Base-by-base conservation (phyloP, 192 early-diverging fungal species). In the Coemansia umbellata region DNA sequence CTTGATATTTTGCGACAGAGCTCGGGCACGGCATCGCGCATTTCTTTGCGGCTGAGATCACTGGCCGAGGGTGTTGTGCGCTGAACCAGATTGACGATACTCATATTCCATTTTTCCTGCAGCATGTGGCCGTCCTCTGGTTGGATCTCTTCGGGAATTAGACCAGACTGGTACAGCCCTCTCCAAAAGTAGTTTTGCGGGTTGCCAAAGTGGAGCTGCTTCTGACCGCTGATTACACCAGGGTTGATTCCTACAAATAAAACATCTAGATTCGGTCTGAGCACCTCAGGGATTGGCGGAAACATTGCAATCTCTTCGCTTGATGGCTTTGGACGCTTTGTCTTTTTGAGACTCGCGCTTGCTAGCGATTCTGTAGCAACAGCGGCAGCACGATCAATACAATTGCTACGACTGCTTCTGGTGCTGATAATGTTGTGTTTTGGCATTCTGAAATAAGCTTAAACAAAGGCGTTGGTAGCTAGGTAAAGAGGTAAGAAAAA, bases 231-330 rank as follows among this genome's bases (percentile, higher is more conserved):
- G 6, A 67, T 56, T 9, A 84, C 56, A 13, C 87, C 87, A 8
- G 85, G 86, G 56, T 89, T 89, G 58, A 89, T 85, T 0, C 87
- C 87, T 8, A 87, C 78, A 57, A 87, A 89, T n/a, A 89, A 49
- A 1, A 89, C 78, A 37, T 75, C 75, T 10, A 78, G 60, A 10
- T 55, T 43, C 15, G 75, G 53, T 3, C 50, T 56, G n/a, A 78
- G 45, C 10, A 48, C 31, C 53, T 78, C 75, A 3, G 75, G 75
- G 17, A 78, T 63, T 9, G 75, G 75, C 60, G 47, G 42, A n/a
- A 72, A 35, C 22, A 28, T 31, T 7, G 58, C 40, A 21, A 78
- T 31, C 21, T 73, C 63, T 0, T 40, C 23, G 8, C 7, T 31
- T 2, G 49, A 57, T 9, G 21, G 54, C 13, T 37, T 50, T 30